Base-by-base conservation (phyloP, 805 yeast genomes). In the Metschnikowia colocasiae region DNA sequence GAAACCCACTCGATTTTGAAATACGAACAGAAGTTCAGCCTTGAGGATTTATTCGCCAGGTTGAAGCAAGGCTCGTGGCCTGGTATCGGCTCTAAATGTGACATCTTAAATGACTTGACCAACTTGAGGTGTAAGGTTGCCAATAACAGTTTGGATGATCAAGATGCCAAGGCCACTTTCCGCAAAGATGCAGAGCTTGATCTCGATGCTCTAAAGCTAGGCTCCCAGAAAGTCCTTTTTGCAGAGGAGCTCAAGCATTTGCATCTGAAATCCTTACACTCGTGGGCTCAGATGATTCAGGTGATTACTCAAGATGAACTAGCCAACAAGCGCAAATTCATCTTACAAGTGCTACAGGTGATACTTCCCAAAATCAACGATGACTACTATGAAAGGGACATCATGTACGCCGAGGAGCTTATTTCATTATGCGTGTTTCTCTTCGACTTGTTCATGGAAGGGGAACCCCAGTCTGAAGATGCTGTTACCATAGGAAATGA, bases 201-300 rank as follows among this genome's bases (percentile, higher is more conserved):
- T 31, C 64, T 61, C 0, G 51, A 49, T 7, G 53, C 56, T 15
- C 49, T 78, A 26, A 57, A 64, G 22, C 66, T 62, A 4, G 73
- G 74, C 45, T 56, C 82, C 26, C 67, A 71, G 0, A 77, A 77
- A 54, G 69, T 73, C 20, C 57, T 79, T 12, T 65, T 79, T n/a
- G 70, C 68, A 35, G 69, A 71, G 37, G 71, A 73, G 33, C 75
- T 81, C 54, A 74, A 74, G 50, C 62, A 72, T 1, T 68, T 73
- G 7, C 94, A 85, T 51, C 67, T 85, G 40, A 67, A 75, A 12
- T 80, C 84, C 48, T 67, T 92, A 25, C 88, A 83, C 58, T 79
- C 95, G 0, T 92, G 98, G 98, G 82, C 83, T 19, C 84, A 83
- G 54, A 64, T 91, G 42, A 82, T 88, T 20, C 88, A 89, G 51